Evolutionary conservation across 1,139 yeast genomes (phyloP), one percentile per base, ranked within the genome.

Genomic region (Candida gigantensis): DNA sequence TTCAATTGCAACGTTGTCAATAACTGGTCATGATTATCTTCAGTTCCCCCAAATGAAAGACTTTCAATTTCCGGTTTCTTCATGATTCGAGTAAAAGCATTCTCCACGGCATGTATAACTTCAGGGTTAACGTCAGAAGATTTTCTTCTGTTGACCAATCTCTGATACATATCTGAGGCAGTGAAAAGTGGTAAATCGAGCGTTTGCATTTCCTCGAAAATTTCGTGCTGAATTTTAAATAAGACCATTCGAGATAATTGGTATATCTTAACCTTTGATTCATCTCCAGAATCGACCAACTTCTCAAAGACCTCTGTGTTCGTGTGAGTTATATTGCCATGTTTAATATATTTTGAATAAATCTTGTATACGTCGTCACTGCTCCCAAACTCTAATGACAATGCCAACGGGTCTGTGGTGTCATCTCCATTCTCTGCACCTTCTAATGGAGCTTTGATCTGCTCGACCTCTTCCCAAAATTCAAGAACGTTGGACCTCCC

Each of bases 361-460:
- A 83, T 76, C 15, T 60, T 65, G 17, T 58, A 55, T 9, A 79
- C 67, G 37, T 79, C 84, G 11, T 69, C 72, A 3, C 65, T 55
- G 33, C 67, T 71, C 0, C 75, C 59, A 46, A 72, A 66, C 34
- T 68, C 72, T 10, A 63, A 52, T 11, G 62, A 61, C 13, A 68
- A 42, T 2, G 61, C 50, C 23, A 61, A 43, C 7, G 55, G 49
- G 11, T 43, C 45, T 8, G 52, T 57, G 4, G 51, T 53, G 13
- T 55, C 42, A 18, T 48, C 64, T n/a, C n/a, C n/a, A 7, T 51
- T 55, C 42, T 53, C 16, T 47, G 57, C 43, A n/a, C 74, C 81
- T 42, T 84, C 92, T 17, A 85, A 58, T 0, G 96, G 96, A 34
- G 84, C 85, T 49, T 80, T 78, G 25, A 86, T 68, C 1, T 74